Evolutionary conservation across 2,329 filamentous ascomycete genomes (phyloP).

Genomic region (Fusarium staphyleae): DNA sequence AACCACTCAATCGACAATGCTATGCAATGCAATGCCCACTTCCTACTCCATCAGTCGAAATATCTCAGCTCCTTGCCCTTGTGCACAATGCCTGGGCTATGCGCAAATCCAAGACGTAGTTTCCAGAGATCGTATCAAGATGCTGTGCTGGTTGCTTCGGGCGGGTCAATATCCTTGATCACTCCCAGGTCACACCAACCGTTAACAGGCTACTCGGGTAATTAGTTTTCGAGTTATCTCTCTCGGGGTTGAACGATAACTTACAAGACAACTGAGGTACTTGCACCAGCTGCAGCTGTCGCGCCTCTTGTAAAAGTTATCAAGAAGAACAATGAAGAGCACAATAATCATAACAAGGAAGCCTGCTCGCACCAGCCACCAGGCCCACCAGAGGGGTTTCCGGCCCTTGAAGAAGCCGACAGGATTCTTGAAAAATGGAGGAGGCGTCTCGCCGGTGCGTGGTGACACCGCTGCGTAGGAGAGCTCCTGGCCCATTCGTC

Average conservation of each 20-base stretch:
- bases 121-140: neutral
- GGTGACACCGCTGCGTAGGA: conserved; percentile 74
- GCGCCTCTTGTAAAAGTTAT: conserved; percentile 84
- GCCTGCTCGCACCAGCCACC: conserved; percentile 87
- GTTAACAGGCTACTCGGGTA: conserved; percentile 61
- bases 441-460: conserved; percentile 55
- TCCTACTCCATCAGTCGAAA: conserved; percentile 12
- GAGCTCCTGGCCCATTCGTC: conserved; percentile 73
- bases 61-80: conserved; percentile 19
- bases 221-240: conserved; percentile 34
- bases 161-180: conserved; percentile 35
- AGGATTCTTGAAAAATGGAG: conserved; percentile 66
- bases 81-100: conserved; percentile 3
- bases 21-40: conserved; percentile 39
- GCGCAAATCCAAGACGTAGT: neutral
- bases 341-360: conserved; percentile 82
- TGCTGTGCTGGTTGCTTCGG: neutral
- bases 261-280: conserved; percentile 89
- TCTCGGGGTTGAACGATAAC: conserved; percentile 49
- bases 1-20: conserved; percentile 36
- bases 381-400: conserved; percentile 95
- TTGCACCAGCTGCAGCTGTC: conserved; percentile 91
- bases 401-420: conserved; percentile 88
- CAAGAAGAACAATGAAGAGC: conserved; percentile 83
- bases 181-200: conserved; percentile 69